phyloP scores from a whole-genome alignment of 108 stramenopile species.

The Fragilariopsis cylindrus region DNA sequence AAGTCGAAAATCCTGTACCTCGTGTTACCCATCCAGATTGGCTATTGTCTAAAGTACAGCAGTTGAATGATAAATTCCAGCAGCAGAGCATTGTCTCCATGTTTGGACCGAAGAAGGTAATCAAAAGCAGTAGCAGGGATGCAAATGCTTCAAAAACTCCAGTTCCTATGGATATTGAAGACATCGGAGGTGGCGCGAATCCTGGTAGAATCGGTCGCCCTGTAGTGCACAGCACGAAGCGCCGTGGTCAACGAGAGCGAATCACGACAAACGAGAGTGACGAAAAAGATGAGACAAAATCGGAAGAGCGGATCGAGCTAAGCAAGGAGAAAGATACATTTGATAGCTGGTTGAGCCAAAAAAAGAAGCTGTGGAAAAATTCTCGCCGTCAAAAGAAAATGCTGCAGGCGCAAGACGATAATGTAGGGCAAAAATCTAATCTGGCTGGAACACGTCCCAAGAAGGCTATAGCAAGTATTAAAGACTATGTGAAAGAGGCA shows the following conservation, averaged over 20 bases:
- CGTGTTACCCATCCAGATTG: slow-evolving; percentile 95
- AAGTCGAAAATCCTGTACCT: slow-evolving; percentile 93
- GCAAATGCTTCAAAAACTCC: neutral
- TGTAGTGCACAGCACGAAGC: slow-evolving; percentile 59
- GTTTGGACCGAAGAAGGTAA: slow-evolving; percentile 43
- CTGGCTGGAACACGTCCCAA: slow-evolving; percentile 28
- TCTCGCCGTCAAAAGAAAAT: slow-evolving; percentile 52
- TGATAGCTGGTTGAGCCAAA: slow-evolving; percentile 85
- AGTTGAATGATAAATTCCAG: slow-evolving; percentile 82
- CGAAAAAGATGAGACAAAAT: neutral
- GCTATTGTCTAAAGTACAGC: slow-evolving; percentile 85
- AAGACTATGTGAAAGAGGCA: slow-evolving; percentile 83
- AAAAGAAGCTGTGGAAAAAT: slow-evolving; percentile 85
- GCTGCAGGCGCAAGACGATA: slow-evolving; percentile 10
- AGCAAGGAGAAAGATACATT: slow-evolving; percentile 63
- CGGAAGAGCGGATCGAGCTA: slow-evolving; percentile 35
- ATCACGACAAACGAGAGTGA: slow-evolving; percentile 12
- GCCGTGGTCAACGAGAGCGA: slow-evolving; percentile 10
- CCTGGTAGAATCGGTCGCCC: slow-evolving; percentile 55
- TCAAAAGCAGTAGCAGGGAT: neutral
- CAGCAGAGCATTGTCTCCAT: slow-evolving; percentile 85
- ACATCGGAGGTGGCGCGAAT: slow-evolving; percentile 45
- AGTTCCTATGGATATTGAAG: slow-evolving; percentile 74
- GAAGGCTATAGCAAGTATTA: slow-evolving; percentile 60
- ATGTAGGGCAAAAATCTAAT: slow-evolving; percentile 8